These are phyloP conservation scores for Giardia duodenalis DNA, from an alignment of 208 protist genomes.

Conservation along the genomic window DNA sequence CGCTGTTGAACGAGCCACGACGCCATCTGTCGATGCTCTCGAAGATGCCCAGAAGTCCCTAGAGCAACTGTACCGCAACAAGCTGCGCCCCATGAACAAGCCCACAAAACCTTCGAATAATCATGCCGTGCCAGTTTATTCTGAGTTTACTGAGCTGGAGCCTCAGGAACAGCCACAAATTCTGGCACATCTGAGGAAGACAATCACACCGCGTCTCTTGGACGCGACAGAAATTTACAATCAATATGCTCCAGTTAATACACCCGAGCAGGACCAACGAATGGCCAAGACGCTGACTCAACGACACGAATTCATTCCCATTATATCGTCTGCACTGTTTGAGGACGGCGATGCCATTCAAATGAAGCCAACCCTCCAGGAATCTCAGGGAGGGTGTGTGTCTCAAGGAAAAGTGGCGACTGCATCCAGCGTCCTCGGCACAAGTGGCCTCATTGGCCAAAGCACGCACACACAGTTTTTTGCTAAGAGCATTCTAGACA, in stretches of 20 bases:
- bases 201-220: neutral
- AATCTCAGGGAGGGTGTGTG: neutral
- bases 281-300: neutral
- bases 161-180: neutral
- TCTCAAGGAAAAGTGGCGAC: no score
- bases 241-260: no score
- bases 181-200: neutral
- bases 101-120: neutral
- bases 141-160: neutral
- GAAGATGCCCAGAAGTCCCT: neutral
- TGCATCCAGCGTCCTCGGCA: no score
- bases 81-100: neutral
- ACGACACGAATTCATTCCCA: neutral
- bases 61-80: neutral
- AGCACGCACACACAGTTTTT: neutral
- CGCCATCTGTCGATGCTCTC: neutral
- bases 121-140: neutral
- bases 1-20: neutral
- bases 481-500: neutral
- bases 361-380: neutral
- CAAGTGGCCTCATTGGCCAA: no score
- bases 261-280: neutral
- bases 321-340: neutral
- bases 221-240: neutral
- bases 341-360: neutral